phyloP scores from a whole-genome alignment of 768 basidiomycete genomes.

The Amanita pallidorosea region DNA sequence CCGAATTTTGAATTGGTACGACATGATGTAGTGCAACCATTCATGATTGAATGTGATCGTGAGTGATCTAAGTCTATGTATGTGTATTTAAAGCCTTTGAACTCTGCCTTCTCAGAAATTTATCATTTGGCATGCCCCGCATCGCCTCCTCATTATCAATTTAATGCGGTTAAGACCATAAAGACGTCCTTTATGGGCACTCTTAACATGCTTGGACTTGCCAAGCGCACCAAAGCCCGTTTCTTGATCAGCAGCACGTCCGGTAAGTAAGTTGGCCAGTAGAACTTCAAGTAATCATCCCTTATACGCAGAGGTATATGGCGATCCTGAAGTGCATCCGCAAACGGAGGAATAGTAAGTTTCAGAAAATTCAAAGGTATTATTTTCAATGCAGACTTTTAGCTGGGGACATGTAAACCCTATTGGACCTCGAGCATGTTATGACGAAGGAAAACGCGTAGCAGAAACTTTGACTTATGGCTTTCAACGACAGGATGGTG shows the following conservation, averaged over 20 bases:
- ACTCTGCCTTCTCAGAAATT: constrained; percentile 51
- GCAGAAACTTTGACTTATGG: constrained; percentile 97
- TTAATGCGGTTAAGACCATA: constrained; percentile 95
- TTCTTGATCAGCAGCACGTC: constrained; percentile 96
- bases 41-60: constrained; percentile 99
- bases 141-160: constrained; percentile 96
- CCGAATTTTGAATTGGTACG: constrained; percentile 98
- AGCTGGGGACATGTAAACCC: constrained; percentile 99
- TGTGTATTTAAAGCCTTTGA: constrained; percentile 6
- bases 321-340: constrained; percentile 96
- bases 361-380: neutral
- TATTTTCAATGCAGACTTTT: constrained; percentile 11
- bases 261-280: constrained; percentile 34
- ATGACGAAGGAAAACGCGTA: constrained; percentile 98
- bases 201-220: constrained; percentile 96
- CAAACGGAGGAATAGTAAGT: constrained; percentile 91
- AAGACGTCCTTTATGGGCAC: constrained; percentile 99
- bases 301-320: constrained; percentile 73
- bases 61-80: constrained; percentile 27
- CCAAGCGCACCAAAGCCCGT: constrained; percentile 93
- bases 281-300: constrained; percentile 6
- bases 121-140: constrained; percentile 98
- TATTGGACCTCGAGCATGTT: constrained; percentile 97
- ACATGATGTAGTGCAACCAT: constrained; percentile 94
- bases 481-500: constrained; percentile 87